Conservation (phyloP, 352 stramenopile genomes). For the Thraustochytrium striatum region DNA sequence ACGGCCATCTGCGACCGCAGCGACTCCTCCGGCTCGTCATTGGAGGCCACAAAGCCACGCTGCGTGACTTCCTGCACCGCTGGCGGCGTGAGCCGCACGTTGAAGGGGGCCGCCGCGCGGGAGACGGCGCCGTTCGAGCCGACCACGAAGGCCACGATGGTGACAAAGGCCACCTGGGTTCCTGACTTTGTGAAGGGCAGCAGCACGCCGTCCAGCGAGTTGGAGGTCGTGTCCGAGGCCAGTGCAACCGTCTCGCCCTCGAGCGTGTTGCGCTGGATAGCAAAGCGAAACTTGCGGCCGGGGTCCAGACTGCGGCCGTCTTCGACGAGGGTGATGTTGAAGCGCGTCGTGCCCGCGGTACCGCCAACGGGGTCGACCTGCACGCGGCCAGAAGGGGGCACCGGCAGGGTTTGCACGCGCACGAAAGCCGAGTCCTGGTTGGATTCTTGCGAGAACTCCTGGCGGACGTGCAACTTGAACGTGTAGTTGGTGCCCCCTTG, state of each 20-base stretch:
- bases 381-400: neutral
- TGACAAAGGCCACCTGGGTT: neutral
- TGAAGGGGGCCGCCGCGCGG: neutral
- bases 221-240: neutral
- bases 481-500: neutral
- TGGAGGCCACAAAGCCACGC: neutral
- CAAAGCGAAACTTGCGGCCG: slow-evolving; percentile 11
- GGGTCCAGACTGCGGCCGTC: neutral
- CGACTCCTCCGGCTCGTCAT: neutral
- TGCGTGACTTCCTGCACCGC: neutral
- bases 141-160: slow-evolving; percentile 22
- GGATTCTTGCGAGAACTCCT: neutral
- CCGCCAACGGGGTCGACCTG: neutral
- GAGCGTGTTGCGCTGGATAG: slow-evolving; percentile 36
- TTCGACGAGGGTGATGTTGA: neutral
- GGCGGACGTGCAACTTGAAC: neutral
- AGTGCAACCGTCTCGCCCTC: slow-evolving; percentile 11
- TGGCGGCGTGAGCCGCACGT: slow-evolving; percentile 14
- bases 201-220: neutral
- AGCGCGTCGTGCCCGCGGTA: slow-evolving; percentile 18
- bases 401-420: neutral
- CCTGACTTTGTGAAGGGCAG: slow-evolving; percentile 35
- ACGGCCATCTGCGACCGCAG: slow-evolving; percentile 14
- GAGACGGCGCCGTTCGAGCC: neutral
- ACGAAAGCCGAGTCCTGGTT: neutral